Base-by-base conservation (phyloP, 352 stramenopile genomes). In the Phytophthora podocarpi region DNA sequence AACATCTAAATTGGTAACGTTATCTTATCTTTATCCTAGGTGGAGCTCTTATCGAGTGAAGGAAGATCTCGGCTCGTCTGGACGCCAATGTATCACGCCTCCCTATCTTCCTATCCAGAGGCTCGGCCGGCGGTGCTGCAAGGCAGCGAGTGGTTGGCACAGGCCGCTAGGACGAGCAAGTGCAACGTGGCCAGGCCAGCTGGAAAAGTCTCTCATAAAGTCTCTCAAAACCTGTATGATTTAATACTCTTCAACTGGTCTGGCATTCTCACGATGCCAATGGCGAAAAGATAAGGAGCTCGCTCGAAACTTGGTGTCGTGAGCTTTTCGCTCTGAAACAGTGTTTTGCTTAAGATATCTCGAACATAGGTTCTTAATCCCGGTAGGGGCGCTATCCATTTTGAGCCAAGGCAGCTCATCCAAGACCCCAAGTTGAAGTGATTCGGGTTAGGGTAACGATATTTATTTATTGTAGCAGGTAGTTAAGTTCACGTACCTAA, bases 121-220 rank as follows among this genome's bases (percentile, higher is more conserved):
- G n/a, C 48, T 35, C 16, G n/a, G 6, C 24, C 34, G 11, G 52
- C 27, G 20, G 39, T 43, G 28, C 15, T 42, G 26, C 27, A 7
- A n/a, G n/a, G 15, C 52, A 60, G 30, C 31, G 47, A 59, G 57
- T 63, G 59, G 51, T 42, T 63, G 51, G 43, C 45, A 47, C 10
- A 67, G 34, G 43, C 32, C 16, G 20, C 49, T 0, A 53, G 36
- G 37, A 34, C n/a, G 23, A 36, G 32, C 27, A 42, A 50, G 42
- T 9, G 27, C 37, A 51, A 32, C 20, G 42, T 45, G 28, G 31
- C n/a, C 31, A 16, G 3, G 23, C 34, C 57, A 61, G 40, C 49
- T 67, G 58, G 49, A 13, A 63, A 68, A n/a, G 60, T 69, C 60
- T 65, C 47, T 65, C 57, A 65, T 59, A 62, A 53, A 53, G 24